Evolutionary conservation across 495 filamentous ascomycete genomes (phyloP).

Genomic region (Penicillium crystallinum): DNA sequence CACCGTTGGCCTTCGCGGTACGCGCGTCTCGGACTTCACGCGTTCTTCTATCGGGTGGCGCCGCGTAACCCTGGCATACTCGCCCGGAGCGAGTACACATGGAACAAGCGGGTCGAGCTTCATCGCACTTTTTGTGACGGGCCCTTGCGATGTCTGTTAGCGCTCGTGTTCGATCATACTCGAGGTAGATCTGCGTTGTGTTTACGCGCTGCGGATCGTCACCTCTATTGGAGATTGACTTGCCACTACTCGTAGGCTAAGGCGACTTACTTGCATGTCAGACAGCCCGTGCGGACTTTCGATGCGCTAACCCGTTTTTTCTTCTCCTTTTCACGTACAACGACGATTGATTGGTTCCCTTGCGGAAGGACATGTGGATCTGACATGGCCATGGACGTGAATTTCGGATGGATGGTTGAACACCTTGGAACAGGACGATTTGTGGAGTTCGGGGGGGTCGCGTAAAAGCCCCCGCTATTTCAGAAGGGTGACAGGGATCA

Average conservation of each 20-base stretch:
- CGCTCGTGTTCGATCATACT: neutral
- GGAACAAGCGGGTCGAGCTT: slow-evolving; percentile 49
- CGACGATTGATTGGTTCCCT: neutral
- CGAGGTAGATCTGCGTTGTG: neutral
- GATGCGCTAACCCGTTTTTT: neutral
- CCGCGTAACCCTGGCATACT: slow-evolving; percentile 28
- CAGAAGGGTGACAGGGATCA: neutral
- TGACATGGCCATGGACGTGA: neutral
- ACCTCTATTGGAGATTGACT: neutral
- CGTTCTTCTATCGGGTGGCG: slow-evolving; percentile 3
- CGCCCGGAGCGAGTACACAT: slow-evolving; percentile 46
- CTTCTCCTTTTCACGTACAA: neutral
- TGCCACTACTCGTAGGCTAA: neutral
- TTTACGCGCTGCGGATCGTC: neutral
- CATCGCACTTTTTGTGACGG: slow-evolving; percentile 60
- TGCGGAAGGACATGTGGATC: neutral
- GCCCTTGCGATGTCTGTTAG: slow-evolving; percentile 27
- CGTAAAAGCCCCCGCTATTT: slow-evolving; percentile 4
- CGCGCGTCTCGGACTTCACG: neutral
- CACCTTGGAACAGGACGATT: neutral
- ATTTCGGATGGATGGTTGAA: neutral
- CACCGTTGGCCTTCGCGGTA: neutral
- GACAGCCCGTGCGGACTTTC: slow-evolving; percentile 6
- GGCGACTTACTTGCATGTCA: slow-evolving; percentile 11
- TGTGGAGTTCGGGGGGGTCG: neutral